Evolutionary conservation across 441 rosid genomes (phyloP), one percentile per base, ranked within the genome.

Genomic region (Macaranga tanarius): DNA sequence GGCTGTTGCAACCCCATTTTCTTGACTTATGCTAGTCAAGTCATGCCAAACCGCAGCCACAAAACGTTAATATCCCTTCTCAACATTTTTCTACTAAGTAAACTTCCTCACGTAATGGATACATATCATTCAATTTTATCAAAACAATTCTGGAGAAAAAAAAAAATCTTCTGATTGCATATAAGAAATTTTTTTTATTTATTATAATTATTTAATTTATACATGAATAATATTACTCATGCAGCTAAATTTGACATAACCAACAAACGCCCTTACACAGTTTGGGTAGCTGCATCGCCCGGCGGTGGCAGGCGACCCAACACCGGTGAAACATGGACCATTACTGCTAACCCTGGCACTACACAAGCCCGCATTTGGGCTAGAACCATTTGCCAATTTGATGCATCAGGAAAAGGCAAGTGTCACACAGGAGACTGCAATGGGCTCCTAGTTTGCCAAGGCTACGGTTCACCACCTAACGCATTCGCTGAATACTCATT

Each of bases 391-490:
- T 90, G 93, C 77, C 63, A 75, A 3, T 90, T 88, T 4, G 85
- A 88, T 28, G 73, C 28, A 6, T 48, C 81, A 0, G 96, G 93
- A 4, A 52, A 19, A 10, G 93, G 88, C 40, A 26, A 52, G 0
- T 90, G 92, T 74, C 31, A 82, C 69, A 86, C 88, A 0, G 90
- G 90, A 2, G 86, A 88, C 55, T 90, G 89, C 28, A 74, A 76
- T 0, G 87, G 93, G 1, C 81, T 85, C 22, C 75, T 69, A 7
- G 25, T 44, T 4, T 90, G 93, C 76, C 71, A 54, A 31, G 84
- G 73, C 61, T 87, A 77, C 22, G 90, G 91, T 11, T 34, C 65
- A 17, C 52, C 93, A 8, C 89, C 90, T 0, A 88, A 85, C 81
- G 88, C 90, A 6, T 65, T 88, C 17, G 89, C 90, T 0, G 91